Evolutionary conservation across 2,329 filamentous ascomycete genomes (phyloP).

Genomic region (Lanzia echinophila): DNA sequence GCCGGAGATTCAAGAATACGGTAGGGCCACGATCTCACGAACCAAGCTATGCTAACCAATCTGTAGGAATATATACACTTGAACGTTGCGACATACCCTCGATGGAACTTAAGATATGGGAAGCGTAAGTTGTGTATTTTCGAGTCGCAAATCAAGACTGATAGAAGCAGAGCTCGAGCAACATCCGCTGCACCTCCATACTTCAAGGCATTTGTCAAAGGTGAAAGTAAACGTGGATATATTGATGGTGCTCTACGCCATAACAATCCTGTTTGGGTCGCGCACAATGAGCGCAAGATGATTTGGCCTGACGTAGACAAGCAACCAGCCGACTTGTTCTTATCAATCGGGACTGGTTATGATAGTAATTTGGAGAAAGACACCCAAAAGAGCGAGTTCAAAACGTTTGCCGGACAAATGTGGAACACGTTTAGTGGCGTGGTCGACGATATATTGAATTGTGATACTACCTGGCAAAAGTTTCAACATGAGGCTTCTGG

Average conservation of each 20-base stretch:
- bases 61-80: conserved; percentile 32
- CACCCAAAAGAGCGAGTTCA: not conserved
- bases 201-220: conserved; percentile 46
- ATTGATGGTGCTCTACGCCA: conserved; percentile 43
- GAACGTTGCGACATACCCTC: conserved; percentile 33
- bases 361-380: not conserved
- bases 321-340: conserved; percentile 26
- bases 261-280: conserved; percentile 45
- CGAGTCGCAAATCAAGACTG: not conserved
- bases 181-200: conserved; percentile 43
- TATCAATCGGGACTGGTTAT: conserved; percentile 30
- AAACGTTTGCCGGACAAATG: not conserved
- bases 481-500: conserved; percentile 10
- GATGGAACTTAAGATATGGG: conserved; percentile 42
- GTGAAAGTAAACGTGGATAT: conserved; percentile 40
- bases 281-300: conserved; percentile 40
- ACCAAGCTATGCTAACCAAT: not conserved
- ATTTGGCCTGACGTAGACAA: conserved; percentile 27
- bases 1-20: conserved; percentile 10
- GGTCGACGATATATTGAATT: conserved; percentile 12
- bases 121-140: conserved; percentile 33
- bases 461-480: conserved; percentile 17
- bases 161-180: conserved; percentile 35
- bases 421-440: conserved; percentile 7
- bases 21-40: not conserved